A percentile compares a stretch with the other conserved stretches of the same genome.
Evolutionary conservation across 2,329 filamentous ascomycete genomes (phyloP).

Genomic region (Tolypocladium pustulatum): DNA sequence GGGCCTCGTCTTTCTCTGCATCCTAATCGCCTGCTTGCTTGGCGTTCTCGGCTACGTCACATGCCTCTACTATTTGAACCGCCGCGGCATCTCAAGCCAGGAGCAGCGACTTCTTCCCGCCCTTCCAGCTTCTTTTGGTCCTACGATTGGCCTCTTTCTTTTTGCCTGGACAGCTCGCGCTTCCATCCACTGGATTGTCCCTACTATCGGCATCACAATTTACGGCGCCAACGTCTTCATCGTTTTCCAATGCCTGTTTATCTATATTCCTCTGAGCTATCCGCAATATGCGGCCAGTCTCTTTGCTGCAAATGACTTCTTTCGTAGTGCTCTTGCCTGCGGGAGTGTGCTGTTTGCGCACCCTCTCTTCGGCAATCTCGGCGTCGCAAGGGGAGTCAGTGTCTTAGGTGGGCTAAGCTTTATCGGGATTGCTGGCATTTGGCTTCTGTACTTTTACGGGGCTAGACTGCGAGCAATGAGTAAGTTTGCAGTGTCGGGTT

Average conservation of each 20-base stretch:
- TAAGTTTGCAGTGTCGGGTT: slow-evolving; percentile 39
- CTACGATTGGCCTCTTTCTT: slow-evolving; percentile 48
- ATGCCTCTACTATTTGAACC: slow-evolving; percentile 43
- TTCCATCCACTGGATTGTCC: slow-evolving; percentile 42
- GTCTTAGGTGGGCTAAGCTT: slow-evolving; percentile 45
- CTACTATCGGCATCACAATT: slow-evolving; percentile 45
- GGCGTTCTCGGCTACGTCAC: slow-evolving; percentile 36
- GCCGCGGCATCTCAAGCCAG: slow-evolving; percentile 39
- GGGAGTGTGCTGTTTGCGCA: slow-evolving; percentile 50
- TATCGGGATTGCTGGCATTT: slow-evolving; percentile 47
- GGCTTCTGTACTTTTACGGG: slow-evolving; percentile 47
- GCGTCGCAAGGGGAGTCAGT: slow-evolving; percentile 45
- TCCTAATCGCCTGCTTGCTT: slow-evolving; percentile 45
- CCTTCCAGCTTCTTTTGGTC: slow-evolving; percentile 38
- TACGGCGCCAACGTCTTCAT: slow-evolving; percentile 42
- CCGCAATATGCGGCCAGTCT: slow-evolving; percentile 46
- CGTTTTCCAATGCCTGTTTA: slow-evolving; percentile 49
- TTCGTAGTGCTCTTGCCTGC: slow-evolving; percentile 46
- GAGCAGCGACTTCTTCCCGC: slow-evolving; percentile 46
- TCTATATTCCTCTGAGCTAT: slow-evolving; percentile 47
- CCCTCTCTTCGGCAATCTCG: slow-evolving; percentile 48
- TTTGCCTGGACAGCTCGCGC: slow-evolving; percentile 47
- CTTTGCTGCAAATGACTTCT: slow-evolving; percentile 52
- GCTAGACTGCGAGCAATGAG: slow-evolving; percentile 42
- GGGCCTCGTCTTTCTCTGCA: slow-evolving; percentile 50